Evolutionary conservation across 257 asterid species (phyloP).

Genomic region (Anisodus acutangulus): DNA sequence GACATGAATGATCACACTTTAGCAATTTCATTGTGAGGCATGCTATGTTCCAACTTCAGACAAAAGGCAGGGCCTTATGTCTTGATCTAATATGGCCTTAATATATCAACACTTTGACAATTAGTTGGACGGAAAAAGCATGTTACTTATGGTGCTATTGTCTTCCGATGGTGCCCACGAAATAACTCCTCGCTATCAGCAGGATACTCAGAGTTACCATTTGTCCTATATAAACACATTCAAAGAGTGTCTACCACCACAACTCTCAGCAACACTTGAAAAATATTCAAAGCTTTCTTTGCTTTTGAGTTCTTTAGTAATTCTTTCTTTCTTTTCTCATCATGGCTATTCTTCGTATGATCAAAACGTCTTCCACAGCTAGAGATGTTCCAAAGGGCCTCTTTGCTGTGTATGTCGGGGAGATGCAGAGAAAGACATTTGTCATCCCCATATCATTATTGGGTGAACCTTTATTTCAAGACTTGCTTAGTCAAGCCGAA

Average conservation of each 20-base stretch:
- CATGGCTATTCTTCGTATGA: neutral
- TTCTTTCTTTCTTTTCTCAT: too few species aligned
- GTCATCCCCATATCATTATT: conserved; percentile 42
- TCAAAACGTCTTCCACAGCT: neutral
- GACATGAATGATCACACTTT: neutral
- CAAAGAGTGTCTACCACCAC: neutral
- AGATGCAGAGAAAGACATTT: conserved; percentile 42
- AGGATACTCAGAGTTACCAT: neutral
- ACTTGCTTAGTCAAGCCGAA: conserved; percentile 46
- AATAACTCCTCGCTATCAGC: neutral
- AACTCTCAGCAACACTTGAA: too few species aligned
- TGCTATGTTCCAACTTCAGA: neutral
- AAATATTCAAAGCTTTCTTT: too few species aligned
- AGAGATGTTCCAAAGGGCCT: conserved; percentile 59
- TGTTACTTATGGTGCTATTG: neutral
- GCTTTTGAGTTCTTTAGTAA: too few species aligned
- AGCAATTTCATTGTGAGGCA: neutral
- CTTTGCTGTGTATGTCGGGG: conserved; percentile 58
- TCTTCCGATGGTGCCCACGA: neutral
- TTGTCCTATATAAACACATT: neutral
- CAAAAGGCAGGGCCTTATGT: neutral
- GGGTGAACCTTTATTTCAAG: conserved; percentile 52
- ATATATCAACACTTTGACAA: neutral
- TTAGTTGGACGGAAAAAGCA: neutral
- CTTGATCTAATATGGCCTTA: too few species aligned